phyloP scores from a whole-genome alignment of 2,329 filamentous ascomycete genomes.

The Fusarium sublunatum region DNA sequence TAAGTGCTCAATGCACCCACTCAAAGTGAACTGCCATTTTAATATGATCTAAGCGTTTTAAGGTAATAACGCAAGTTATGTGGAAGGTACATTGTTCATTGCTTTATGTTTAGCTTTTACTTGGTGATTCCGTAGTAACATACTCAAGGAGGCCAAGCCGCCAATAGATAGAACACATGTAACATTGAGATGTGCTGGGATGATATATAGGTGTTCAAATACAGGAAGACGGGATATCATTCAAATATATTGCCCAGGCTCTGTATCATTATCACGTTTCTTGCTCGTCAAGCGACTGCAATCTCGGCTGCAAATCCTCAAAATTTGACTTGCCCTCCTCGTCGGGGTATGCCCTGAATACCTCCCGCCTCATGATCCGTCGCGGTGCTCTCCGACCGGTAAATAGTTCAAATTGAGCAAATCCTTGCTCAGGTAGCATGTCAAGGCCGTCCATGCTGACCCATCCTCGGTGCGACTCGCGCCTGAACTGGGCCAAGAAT shows the following conservation, averaged over 20 bases:
- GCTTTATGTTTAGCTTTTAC: too few species aligned
- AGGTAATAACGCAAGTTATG: too few species aligned
- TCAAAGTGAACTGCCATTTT: too few species aligned
- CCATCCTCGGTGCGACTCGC: slow-evolving; percentile 72
- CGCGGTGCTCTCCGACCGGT: slow-evolving; percentile 68
- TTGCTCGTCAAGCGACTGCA: slow-evolving; percentile 46
- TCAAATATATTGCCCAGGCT: not conserved
- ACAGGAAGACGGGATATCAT: not conserved
- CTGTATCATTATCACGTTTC: slow-evolving; percentile 36
- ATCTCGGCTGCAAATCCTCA: slow-evolving; percentile 52
- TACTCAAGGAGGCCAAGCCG: too few species aligned
- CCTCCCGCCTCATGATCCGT: slow-evolving; percentile 75
- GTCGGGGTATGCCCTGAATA: slow-evolving; percentile 60
- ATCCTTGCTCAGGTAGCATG: slow-evolving; percentile 80
- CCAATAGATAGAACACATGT: too few species aligned
- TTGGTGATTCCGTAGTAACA: too few species aligned
- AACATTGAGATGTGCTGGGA: too few species aligned
- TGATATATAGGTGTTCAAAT: too few species aligned
- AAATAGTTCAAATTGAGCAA: slow-evolving; percentile 85
- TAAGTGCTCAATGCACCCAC: too few species aligned
- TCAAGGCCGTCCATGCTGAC: slow-evolving; percentile 81
- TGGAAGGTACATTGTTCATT: too few species aligned
- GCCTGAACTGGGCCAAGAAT: slow-evolving; percentile 73
- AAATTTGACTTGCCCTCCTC: slow-evolving; percentile 55
- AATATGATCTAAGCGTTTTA: too few species aligned